Evolutionary conservation across 352 stramenopile genomes (phyloP).

Genomic region (Phytophthora kernoviae): DNA sequence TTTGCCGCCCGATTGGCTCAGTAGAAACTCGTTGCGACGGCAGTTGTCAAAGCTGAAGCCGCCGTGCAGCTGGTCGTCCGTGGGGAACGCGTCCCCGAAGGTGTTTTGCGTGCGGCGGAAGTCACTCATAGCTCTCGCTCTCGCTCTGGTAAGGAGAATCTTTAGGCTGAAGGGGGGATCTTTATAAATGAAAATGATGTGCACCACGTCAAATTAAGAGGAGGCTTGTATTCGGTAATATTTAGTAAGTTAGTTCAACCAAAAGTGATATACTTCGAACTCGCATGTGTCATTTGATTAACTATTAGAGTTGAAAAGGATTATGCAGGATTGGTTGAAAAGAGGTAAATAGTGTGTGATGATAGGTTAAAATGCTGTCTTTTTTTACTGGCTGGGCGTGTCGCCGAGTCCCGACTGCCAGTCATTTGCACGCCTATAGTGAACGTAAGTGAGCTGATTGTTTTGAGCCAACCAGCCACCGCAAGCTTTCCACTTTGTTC

Average conservation of each 20-base stretch:
- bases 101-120: slow-evolving; percentile 85
- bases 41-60: slow-evolving; percentile 95
- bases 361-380: slow-evolving; percentile 37
- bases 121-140: slow-evolving; percentile 65
- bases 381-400: slow-evolving; percentile 43
- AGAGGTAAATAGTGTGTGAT: too few relatives aligned
- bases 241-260: background rate
- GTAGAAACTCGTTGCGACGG: slow-evolving; percentile 91
- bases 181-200: too few relatives aligned
- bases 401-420: slow-evolving; percentile 69
- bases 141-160: slow-evolving; percentile 13
- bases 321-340: slow-evolving; percentile 32
- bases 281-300: background rate
- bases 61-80: slow-evolving; percentile 56
- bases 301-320: background rate
- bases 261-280: slow-evolving; percentile 4
- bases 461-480: slow-evolving; percentile 37
- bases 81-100: slow-evolving; percentile 73
- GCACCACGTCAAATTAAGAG: too few relatives aligned
- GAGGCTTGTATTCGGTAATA: background rate
- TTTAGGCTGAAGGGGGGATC: slow-evolving; percentile 31
- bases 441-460: slow-evolving; percentile 48
- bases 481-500: slow-evolving; percentile 66
- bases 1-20: slow-evolving; percentile 53
- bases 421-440: slow-evolving; percentile 79